phyloP scores from a whole-genome alignment of 1,284 basidiomycete genomes.

The Takashimella tepidaria region DNA sequence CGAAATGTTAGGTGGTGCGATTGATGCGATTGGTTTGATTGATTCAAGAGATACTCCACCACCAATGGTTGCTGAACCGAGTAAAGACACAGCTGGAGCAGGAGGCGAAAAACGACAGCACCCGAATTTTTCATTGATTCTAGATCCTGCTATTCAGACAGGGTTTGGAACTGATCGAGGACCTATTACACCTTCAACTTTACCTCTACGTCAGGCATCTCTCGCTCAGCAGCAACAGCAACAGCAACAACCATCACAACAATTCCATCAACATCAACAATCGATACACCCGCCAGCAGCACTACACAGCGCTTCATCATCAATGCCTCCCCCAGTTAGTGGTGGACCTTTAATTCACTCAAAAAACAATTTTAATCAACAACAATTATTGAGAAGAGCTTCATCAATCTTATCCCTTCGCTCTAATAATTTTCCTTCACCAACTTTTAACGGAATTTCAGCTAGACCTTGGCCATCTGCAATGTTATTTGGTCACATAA shows the following conservation, averaged over 20 bases:
- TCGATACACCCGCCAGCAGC: not conserved
- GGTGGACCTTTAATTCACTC: not conserved
- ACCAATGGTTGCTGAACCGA: constrained; percentile 27
- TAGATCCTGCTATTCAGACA: too few relatives aligned
- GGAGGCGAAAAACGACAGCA: not conserved
- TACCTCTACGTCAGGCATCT: constrained; percentile 45
- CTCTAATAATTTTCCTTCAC: constrained; percentile 19
- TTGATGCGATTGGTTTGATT: constrained; percentile 42
- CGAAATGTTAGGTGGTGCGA: constrained; percentile 44
- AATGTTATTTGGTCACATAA: constrained; percentile 67
- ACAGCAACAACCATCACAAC: not conserved
- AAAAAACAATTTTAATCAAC: not conserved
- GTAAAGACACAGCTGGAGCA: too few relatives aligned
- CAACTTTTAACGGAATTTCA: constrained; percentile 38
- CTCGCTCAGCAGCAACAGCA: constrained; percentile 1
- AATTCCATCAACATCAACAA: not conserved
- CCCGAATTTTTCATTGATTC: not conserved
- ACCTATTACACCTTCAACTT: constrained; percentile 19
- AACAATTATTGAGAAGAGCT: constrained; percentile 15
- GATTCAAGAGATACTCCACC: constrained; percentile 38
- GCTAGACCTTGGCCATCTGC: constrained; percentile 62
- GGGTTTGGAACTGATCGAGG: constrained; percentile 54
- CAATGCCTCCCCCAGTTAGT: not conserved
- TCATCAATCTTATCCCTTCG: constrained; percentile 29
- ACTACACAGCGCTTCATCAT: constrained; percentile 2